A percentile compares a stretch with the other conserved stretches of the same genome.
Conservation (phyloP, 2,329 filamentous ascomycete genomes). For the Exophiala aquamarina region DNA sequence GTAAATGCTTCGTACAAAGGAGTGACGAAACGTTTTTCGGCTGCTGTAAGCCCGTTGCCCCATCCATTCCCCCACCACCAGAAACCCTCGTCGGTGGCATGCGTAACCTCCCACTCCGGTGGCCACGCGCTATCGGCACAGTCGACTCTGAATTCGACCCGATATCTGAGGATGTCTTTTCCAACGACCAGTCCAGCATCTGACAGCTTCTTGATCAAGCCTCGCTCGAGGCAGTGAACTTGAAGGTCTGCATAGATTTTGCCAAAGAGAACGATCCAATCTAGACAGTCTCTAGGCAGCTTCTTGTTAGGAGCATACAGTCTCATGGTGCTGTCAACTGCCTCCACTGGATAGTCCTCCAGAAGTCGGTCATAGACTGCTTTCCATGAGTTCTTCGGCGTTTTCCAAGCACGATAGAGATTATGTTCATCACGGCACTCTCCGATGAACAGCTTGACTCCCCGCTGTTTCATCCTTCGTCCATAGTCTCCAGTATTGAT, state of each 20-base stretch:
- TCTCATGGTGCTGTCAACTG: slow-evolving; percentile 46
- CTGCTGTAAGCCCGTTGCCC: slow-evolving; percentile 39
- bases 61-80: slow-evolving; percentile 55
- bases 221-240: slow-evolving; percentile 2
- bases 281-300: not conserved
- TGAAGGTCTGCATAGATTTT: slow-evolving; percentile 1
- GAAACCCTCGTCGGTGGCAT: slow-evolving; percentile 53
- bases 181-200: slow-evolving; percentile 35
- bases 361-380: slow-evolving; percentile 48
- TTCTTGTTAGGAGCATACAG: slow-evolving; percentile 7
- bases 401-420: slow-evolving; percentile 52
- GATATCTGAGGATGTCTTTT: slow-evolving; percentile 51
- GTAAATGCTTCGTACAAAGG: not conserved
- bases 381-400: slow-evolving; percentile 44
- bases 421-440: slow-evolving; percentile 56
- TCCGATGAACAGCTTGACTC: slow-evolving; percentile 52
- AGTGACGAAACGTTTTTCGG: slow-evolving; percentile 46
- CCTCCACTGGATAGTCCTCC: slow-evolving; percentile 52
- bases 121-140: slow-evolving; percentile 47
- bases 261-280: slow-evolving; percentile 1
- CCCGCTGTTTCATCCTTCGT: slow-evolving; percentile 42
- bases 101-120: slow-evolving; percentile 53
- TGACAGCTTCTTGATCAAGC: not conserved
- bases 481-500: slow-evolving; percentile 53
- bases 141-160: slow-evolving; percentile 54